Percentiles rank a stretch among this genome's conserved stretches.
phyloP scores from a whole-genome alignment of 352 stramenopile species.

The Pythium grandisporangium region DNA sequence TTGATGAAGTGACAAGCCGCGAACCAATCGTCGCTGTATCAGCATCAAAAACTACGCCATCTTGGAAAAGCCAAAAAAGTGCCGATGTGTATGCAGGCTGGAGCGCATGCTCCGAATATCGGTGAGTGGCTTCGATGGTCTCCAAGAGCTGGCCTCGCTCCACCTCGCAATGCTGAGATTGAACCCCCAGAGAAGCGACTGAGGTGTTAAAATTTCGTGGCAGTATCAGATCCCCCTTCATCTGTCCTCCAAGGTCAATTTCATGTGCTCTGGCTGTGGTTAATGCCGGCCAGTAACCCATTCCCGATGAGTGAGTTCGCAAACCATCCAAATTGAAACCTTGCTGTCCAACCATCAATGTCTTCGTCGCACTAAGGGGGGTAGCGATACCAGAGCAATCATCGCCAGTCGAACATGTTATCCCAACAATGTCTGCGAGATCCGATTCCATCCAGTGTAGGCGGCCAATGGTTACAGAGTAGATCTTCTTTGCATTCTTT shows the following conservation, averaged over 20 bases:
- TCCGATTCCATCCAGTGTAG: constrained; percentile 1
- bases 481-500: constrained; percentile 16
- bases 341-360: not conserved
- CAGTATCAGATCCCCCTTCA: constrained; percentile 11
- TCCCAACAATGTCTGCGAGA: not conserved
- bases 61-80: constrained; percentile 14
- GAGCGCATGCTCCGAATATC: constrained; percentile 4
- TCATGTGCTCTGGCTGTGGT: constrained; percentile 1
- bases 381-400: constrained; percentile 1
- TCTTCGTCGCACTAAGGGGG: constrained; percentile 5
- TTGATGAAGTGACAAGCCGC: too few relatives aligned
- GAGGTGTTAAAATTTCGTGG: constrained; percentile 1
- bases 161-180: constrained; percentile 5
- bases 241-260: constrained; percentile 5
- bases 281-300: constrained; percentile 1
- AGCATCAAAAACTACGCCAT: constrained; percentile 7
- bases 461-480: constrained; percentile 10
- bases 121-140: constrained; percentile 9
- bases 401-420: not conserved
- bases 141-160: constrained; percentile 11
- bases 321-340: constrained; percentile 3
- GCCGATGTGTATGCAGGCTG: constrained; percentile 1
- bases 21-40: not conserved
- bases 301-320: not conserved
- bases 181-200: not conserved